Evolutionary conservation across 2,329 filamentous ascomycete genomes (phyloP).

Genomic region (Xylaria sp.): DNA sequence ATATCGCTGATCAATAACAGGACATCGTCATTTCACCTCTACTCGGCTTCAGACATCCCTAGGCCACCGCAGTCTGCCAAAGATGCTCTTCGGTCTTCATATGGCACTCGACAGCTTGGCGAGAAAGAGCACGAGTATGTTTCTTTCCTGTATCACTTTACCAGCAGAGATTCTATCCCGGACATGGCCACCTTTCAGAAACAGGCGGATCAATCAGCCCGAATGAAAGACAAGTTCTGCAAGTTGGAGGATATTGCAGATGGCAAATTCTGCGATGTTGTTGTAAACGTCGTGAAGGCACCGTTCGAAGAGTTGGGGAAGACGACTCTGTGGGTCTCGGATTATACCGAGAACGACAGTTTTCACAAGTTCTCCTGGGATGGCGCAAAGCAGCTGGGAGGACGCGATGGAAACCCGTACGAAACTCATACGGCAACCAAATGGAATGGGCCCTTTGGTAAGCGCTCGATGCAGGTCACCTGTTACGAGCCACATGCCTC

Average conservation of each 20-base stretch:
- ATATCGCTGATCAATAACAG: constrained; percentile 58
- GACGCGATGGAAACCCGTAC: constrained; percentile 61
- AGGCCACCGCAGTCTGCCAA: constrained; percentile 52
- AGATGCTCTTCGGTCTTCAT: constrained; percentile 44
- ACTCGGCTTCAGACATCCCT: constrained; percentile 54
- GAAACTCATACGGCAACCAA: constrained; percentile 47
- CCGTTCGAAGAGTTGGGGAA: constrained; percentile 58
- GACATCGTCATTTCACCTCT: constrained; percentile 58
- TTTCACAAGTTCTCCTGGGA: constrained; percentile 65
- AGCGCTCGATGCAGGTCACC: constrained; percentile 75
- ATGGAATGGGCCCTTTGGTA: constrained; percentile 83
- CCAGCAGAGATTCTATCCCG: constrained; percentile 58
- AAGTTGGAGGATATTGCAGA: constrained; percentile 71
- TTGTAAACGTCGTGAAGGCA: constrained; percentile 73
- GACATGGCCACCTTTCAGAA: constrained; percentile 55
- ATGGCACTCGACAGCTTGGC: constrained; percentile 33
- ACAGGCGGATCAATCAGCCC: constrained; percentile 53
- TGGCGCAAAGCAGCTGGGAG: constrained; percentile 44
- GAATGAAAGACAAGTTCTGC: constrained; percentile 66
- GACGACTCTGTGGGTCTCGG: constrained; percentile 77
- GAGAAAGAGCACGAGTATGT: constrained; percentile 57
- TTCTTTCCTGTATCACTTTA: constrained; percentile 58
- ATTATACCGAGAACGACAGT: constrained; percentile 78
- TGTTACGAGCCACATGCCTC: constrained; percentile 74
- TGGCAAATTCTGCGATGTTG: constrained; percentile 71